phyloP scores from a whole-genome alignment of 495 filamentous ascomycete genomes.

The Xylaria castorea region DNA sequence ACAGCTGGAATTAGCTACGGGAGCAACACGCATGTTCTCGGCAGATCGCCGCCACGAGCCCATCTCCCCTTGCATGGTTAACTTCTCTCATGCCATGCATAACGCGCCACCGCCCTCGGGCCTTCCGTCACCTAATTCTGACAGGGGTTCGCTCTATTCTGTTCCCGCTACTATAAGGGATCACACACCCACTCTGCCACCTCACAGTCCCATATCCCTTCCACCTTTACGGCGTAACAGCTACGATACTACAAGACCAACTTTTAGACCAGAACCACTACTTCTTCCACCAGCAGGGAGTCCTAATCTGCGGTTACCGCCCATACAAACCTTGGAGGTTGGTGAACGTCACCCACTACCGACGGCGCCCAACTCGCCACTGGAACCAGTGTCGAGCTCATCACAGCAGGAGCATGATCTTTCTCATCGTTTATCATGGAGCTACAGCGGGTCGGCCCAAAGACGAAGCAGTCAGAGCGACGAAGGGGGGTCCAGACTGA shows the following conservation, averaged over 20 bases:
- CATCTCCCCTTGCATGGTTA: constrained; percentile 18
- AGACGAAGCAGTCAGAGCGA: constrained; percentile 21
- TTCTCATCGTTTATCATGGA: constrained; percentile 4
- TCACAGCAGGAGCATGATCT: constrained; percentile 7
- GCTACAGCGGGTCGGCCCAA: neutral
- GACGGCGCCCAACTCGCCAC: constrained; percentile 45
- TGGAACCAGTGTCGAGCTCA: constrained; percentile 8
- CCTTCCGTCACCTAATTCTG: constrained; percentile 74
- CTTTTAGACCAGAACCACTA: constrained; percentile 5
- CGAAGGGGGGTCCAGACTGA: constrained; percentile 26
- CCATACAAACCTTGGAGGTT: constrained; percentile 22
- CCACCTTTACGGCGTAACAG: constrained; percentile 39
- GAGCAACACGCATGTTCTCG: constrained; percentile 18
- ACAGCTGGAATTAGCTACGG: constrained; percentile 24
- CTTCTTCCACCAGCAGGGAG: neutral
- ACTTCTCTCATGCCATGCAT: constrained; percentile 33
- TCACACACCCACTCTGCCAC: constrained; percentile 49
- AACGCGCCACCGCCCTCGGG: constrained; percentile 59
- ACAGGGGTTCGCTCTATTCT: constrained; percentile 69
- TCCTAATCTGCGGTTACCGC: constrained; percentile 22
- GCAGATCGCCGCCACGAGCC: constrained; percentile 2
- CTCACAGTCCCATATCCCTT: constrained; percentile 34
- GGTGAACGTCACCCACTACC: constrained; percentile 30
- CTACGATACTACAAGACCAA: constrained; percentile 7
- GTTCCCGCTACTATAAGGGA: constrained; percentile 43